Base-by-base conservation (phyloP, 345 rosid species). In the Pistacia atlantica region DNA sequence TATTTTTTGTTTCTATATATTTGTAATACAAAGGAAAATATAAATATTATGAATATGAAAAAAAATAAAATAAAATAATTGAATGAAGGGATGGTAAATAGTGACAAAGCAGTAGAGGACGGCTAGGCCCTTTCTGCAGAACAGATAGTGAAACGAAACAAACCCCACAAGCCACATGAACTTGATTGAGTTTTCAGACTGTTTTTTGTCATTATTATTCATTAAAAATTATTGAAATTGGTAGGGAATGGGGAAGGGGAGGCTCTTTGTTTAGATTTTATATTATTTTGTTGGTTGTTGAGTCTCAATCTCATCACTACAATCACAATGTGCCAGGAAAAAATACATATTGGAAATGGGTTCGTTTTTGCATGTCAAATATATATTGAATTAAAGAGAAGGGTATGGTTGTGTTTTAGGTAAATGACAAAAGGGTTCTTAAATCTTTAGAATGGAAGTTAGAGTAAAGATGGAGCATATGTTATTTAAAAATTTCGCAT, bases 31-130 rank as follows among this genome's bases (percentile, higher is more conserved):
- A 76, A 80, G 5, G 56, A 10, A 71, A 57, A 54, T 61, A 73
- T 59, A 83, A 74, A 77, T 67, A 60, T 66, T 2, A 58, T 72
- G 16, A 49, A 37, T 42, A 68, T 52, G 45, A 64, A 38, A 28
- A 5, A 7, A 3, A 12, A 2, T 8, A 75, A 75, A 18, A 42
- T 35, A 74, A 67, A 64, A 37, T 58, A 42, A 75, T 46, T 75
- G 54, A 56, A 56, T 54, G 60, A 56, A 12, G 51, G 18, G 42
- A 67, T 72, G 81, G 73, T 51, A 77, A 69, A 69, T 55, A 71
- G 76, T 37, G 83, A 82, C 83, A 84, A 84, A 77, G 78, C 57
- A 77, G 82, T 79, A 77, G 57, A 67, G 70, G 84, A 86, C 82
- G 87, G 79, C 73, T 20, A 74, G 72, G 83, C 68, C 81, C 84